Percentiles rank a stretch among this genome's conserved stretches.
phyloP scores from a whole-genome alignment of 164 flowering plant species.

The Platanus orientalis region DNA sequence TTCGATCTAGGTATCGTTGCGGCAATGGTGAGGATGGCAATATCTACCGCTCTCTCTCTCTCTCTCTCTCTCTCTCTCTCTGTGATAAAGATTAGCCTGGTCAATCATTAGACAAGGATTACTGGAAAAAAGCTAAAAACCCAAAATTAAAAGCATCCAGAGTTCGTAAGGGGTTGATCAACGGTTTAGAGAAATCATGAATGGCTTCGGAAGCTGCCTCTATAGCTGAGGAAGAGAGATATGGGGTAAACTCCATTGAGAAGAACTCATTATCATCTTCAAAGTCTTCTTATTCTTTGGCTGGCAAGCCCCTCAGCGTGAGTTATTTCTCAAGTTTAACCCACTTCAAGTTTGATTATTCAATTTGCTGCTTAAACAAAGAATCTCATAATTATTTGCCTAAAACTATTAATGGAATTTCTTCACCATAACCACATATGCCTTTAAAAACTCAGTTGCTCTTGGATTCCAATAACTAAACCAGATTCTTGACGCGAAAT shows the following conservation, averaged over 20 bases:
- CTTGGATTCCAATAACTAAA: conserved; percentile 85
- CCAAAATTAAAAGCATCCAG: no score
- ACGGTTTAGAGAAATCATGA: conserved; percentile 91
- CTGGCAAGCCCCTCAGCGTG: conserved; percentile 70
- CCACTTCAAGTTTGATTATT: conserved; percentile 66
- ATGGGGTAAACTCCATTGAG: conserved; percentile 61
- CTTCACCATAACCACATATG: conserved; percentile 97
- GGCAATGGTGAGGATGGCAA: no score
- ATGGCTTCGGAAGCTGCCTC: conserved; percentile 74
- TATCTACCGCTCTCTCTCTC: no score
- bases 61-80: no score
- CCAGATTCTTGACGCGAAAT: conserved; percentile 85
- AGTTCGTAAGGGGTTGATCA: no score
- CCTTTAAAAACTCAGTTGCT: conserved; percentile 84
- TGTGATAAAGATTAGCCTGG: no score
- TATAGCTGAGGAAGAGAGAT: conserved; percentile 57
- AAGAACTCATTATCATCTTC: conserved; percentile 50
- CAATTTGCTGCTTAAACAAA: conserved; percentile 68
- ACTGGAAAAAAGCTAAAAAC: no score
- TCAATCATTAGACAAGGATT: no score
- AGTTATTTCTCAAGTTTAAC: conserved; percentile 79
- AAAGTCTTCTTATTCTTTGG: conserved; percentile 57
- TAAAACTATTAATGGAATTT: conserved; percentile 92
- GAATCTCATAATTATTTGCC: conserved; percentile 82
- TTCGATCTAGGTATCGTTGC: no score